Evolutionary conservation across 768 basidiomycete genomes (phyloP).

Genomic region (Termitomyces sp.): DNA sequence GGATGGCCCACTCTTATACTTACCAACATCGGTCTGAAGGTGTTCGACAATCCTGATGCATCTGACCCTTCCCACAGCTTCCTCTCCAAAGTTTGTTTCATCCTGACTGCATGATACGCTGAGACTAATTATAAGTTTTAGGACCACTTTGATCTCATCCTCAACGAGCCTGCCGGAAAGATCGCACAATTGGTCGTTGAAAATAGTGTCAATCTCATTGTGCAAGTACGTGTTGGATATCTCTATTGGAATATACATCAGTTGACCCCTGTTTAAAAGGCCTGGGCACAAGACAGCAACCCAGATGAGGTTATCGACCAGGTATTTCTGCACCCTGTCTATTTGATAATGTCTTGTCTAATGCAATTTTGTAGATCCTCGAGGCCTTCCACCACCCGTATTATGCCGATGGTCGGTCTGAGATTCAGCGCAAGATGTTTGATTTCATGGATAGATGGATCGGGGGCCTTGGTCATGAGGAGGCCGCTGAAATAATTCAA

Average conservation of each 20-base stretch:
- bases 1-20: background rate
- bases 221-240: slow-evolving; percentile 28
- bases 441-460: slow-evolving; percentile 50
- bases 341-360: background rate
- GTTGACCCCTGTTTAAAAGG: slow-evolving; percentile 18
- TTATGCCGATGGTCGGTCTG: slow-evolving; percentile 46
- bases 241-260: background rate
- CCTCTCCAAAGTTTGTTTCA: slow-evolving; percentile 49
- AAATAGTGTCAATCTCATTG: slow-evolving; percentile 53
- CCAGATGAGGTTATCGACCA: slow-evolving; percentile 38
- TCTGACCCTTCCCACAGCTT: slow-evolving; percentile 66
- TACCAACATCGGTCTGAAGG: slow-evolving; percentile 24
- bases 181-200: slow-evolving; percentile 65
- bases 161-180: slow-evolving; percentile 73
- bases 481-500: slow-evolving; percentile 36
- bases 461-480: slow-evolving; percentile 37
- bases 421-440: slow-evolving; percentile 58
- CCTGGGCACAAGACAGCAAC: slow-evolving; percentile 44
- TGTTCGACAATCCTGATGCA: slow-evolving; percentile 61
- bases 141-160: slow-evolving; percentile 68
- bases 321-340: slow-evolving; percentile 20
- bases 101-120: background rate
- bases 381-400: slow-evolving; percentile 70
- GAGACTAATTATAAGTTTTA: slow-evolving; percentile 16
- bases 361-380: slow-evolving; percentile 33